Evolutionary conservation across 2,329 filamentous ascomycete species (phyloP), one percentile per base, ranked within the genome.

Genomic region (Fusarium abutilonis): DNA sequence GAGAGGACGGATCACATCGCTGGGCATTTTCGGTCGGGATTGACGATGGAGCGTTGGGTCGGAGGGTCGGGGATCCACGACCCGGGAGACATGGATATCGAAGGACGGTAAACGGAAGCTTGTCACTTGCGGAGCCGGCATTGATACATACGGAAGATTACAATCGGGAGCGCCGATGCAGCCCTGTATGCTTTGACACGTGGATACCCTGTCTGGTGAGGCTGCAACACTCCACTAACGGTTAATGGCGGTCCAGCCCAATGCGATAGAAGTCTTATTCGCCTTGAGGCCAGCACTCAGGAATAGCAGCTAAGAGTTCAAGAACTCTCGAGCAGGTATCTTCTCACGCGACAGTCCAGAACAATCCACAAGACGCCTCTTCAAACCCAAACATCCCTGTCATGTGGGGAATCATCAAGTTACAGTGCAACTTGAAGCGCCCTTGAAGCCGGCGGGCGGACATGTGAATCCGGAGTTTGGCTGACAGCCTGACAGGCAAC

Each of bases 1-100:
- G 64, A 70, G 47, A 54, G 73, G 19, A 67, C 63, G 42, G 60
- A 72, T 52, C 73, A 74, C 43, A 29, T 74, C 14, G 68, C 73
- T 6, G 58, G 50, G 38, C 73, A 74, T 38, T 74, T 74, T 34
- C 60, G 69, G 17, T 60, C 64, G 2, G 72, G 72, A 4, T 44
- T 71, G 43, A 74, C 70, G 3, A 73, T 73, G 72, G 66, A 70
- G 19, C 56, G 56, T 17, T 70, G 68, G 68, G 31, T 52, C 4
- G 68, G 68, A 26, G 68, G 60, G 4, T 60, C 60, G n/a, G 68
- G 65, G 29, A 68, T 70, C 38, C 52, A 68, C 19, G 52, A 65
- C 28, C 47, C 56, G 8, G 56, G 54, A 5, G 41, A 59, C 38
- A 69, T 56, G 49, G 46, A 38, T 50, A 35, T 26, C 15, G 54